A percentile compares a stretch with the other conserved stretches of the same genome.
Evolutionary conservation across 768 basidiomycete genomes (phyloP).

Genomic region (Lactarius sp.): DNA sequence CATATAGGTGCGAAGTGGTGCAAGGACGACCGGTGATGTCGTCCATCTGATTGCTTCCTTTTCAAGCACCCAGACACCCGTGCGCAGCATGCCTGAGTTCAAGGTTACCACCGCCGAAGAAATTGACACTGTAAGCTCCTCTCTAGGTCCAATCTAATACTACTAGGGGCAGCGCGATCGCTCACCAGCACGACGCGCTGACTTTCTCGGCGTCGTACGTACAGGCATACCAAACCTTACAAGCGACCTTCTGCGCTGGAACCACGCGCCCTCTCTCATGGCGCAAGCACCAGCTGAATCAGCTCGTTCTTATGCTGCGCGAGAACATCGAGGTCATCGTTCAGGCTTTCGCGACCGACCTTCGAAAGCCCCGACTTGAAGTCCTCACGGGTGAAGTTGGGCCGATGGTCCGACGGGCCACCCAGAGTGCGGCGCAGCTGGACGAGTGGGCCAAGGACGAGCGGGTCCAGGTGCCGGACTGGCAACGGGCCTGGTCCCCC

Average conservation of each 20-base stretch:
- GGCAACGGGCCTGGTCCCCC: slow-evolving; percentile 49
- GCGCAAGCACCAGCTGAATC: slow-evolving; percentile 60
- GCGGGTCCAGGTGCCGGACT: slow-evolving; percentile 35
- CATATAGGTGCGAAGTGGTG: not conserved
- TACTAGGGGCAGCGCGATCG: not conserved
- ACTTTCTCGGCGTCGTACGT: not conserved
- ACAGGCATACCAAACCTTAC: slow-evolving; percentile 17
- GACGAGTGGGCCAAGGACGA: slow-evolving; percentile 55
- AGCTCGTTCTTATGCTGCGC: slow-evolving; percentile 56
- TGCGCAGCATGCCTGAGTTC: slow-evolving; percentile 10
- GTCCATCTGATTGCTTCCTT: not conserved
- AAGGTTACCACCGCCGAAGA: slow-evolving; percentile 11
- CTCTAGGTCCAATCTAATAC: too few species aligned
- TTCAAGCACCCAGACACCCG: not conserved
- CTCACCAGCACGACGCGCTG: not conserved
- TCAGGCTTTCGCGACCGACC: slow-evolving; percentile 37
- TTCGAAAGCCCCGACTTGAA: slow-evolving; percentile 30
- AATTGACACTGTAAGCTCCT: slow-evolving; percentile 1
- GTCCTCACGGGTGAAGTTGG: slow-evolving; percentile 39
- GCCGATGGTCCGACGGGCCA: slow-evolving; percentile 32
- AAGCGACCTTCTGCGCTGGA: slow-evolving; percentile 53
- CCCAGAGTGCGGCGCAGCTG: slow-evolving; percentile 38
- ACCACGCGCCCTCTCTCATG: slow-evolving; percentile 57
- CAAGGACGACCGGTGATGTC: too few species aligned
- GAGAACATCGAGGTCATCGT: slow-evolving; percentile 54